Base-by-base conservation (phyloP, 441 rosid genomes). In the Aquilaria agallochum region DNA sequence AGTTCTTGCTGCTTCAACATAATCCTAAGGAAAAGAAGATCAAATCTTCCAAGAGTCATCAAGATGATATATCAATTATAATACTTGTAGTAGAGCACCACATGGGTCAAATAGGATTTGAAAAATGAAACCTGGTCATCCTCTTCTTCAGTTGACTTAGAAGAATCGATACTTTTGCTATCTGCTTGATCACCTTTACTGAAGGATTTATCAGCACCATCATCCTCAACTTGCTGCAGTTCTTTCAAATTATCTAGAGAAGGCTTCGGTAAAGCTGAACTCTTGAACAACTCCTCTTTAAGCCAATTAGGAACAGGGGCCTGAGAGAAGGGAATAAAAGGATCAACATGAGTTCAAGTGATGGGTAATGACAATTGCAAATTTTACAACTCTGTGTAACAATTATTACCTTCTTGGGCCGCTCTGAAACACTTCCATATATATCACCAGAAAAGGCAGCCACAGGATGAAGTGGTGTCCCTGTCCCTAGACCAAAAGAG, bases 251-350 rank as follows among this genome's bases (percentile, higher is more conserved):
- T 74, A 60, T 80, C 90, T 14, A 75, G 53, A 59, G 86, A 78
- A 66, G 93, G 77, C 74, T 80, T 88, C 48, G 87, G 69, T 71
- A 83, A 75, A 58, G 82, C 75, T 46, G 89, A 81, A 60, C 77
- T 89, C 86, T 89, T 91, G 52, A 86, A 78, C 60, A 94, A 79
- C 78, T 94, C 97, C 71, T 91, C 99, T 77, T 84, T 87, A 53
- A 94, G 97, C 99, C 99, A 95, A 74, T 85, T 87, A 72, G 99
- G 99, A 55, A 95, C 93, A 68, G 88, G 77, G 58, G 83, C 90
- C 99, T 95, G 86, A 66, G 50, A 70, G 67, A 66, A 68, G 46
- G 45, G 45, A 40, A 10, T 40, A 40, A 40, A 8, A 6, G 7
- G 45, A 40, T 69, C 75, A 79, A 40, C 40, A 74, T 31, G 11